Evolutionary conservation across 768 basidiomycete genomes (phyloP).

Genomic region (Leccinellum rugosiceps): DNA sequence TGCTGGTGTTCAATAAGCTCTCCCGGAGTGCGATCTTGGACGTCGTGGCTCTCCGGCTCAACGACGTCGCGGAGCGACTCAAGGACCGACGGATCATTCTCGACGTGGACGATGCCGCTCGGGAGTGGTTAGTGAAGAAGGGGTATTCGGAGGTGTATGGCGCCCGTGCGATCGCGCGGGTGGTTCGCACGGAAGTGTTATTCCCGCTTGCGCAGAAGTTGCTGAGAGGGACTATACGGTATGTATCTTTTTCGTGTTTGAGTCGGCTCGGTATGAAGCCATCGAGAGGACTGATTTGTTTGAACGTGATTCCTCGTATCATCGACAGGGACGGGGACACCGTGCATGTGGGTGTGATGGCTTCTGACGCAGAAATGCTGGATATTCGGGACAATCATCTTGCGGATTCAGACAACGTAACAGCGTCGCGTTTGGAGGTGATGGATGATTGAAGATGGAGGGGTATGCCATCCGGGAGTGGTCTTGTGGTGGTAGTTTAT

Average conservation of each 20-base stretch:
- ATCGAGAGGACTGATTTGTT: background rate
- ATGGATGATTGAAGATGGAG: background rate
- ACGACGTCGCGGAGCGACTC: conserved; percentile 69
- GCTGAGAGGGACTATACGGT: conserved; percentile 77
- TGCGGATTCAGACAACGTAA: background rate
- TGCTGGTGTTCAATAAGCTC: conserved; percentile 90
- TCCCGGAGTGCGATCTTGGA: conserved; percentile 68
- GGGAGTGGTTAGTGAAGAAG: conserved; percentile 64
- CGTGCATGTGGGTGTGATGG: background rate
- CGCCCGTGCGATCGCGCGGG: conserved; percentile 83
- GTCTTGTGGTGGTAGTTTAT: too few species aligned
- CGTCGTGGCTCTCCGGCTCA: conserved; percentile 73
- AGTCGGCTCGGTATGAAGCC: background rate
- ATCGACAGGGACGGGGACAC: background rate
- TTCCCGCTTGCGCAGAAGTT: conserved; percentile 82
- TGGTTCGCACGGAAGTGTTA: conserved; percentile 77
- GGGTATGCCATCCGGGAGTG: background rate
- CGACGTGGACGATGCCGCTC: conserved; percentile 61
- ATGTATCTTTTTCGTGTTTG: conserved; percentile 13
- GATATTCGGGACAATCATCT: background rate
- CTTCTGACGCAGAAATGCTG: background rate
- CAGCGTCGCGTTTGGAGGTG: background rate
- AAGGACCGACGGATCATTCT: conserved; percentile 63
- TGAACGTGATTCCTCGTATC: background rate
- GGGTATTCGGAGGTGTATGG: conserved; percentile 88